phyloP scores from a whole-genome alignment of 768 basidiomycete genomes.

The Suillus occidentalis region DNA sequence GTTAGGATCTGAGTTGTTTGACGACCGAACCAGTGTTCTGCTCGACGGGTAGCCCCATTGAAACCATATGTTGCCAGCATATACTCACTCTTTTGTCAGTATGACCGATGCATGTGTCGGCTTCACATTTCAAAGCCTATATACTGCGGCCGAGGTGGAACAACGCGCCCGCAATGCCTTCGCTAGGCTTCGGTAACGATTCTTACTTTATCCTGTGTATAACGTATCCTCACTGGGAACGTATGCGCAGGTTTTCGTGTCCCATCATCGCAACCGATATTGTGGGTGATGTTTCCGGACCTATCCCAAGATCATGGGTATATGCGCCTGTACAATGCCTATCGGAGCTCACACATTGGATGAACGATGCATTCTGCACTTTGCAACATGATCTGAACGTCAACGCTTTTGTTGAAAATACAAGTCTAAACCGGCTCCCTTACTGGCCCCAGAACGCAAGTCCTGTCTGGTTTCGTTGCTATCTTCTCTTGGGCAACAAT shows the following conservation, averaged over 20 bases:
- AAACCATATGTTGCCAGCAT: not conserved
- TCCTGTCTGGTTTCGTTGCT: slow-evolving; percentile 11
- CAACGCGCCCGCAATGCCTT: slow-evolving; percentile 10
- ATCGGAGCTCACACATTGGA: slow-evolving; percentile 23
- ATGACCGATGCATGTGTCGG: slow-evolving; percentile 13
- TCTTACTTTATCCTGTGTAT: not conserved
- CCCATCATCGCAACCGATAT: slow-evolving; percentile 15
- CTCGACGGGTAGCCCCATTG: slow-evolving; percentile 9
- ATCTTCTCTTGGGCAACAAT: slow-evolving; percentile 14
- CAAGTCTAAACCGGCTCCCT: slow-evolving; percentile 16
- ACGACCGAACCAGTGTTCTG: slow-evolving; percentile 9
- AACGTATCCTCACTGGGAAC: not conserved
- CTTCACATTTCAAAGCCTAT: slow-evolving; percentile 10
- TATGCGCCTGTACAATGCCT: slow-evolving; percentile 19
- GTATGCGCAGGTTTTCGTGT: slow-evolving; percentile 9
- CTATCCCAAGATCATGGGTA: slow-evolving; percentile 11
- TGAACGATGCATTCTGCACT: slow-evolving; percentile 19
- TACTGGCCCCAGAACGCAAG: slow-evolving; percentile 13
- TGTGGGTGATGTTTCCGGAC: slow-evolving; percentile 4
- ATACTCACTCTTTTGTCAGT: slow-evolving; percentile 1
- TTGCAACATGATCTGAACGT: slow-evolving; percentile 19
- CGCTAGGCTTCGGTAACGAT: slow-evolving; percentile 12
- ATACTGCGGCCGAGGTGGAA: slow-evolving; percentile 6
- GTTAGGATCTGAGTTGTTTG: slow-evolving; percentile 16
- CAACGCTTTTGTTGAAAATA: slow-evolving; percentile 17